These are phyloP conservation scores for Neurospora crassa DNA, from an alignment of 2,329 filamentous ascomycete species.

Conservation along the genomic window DNA sequence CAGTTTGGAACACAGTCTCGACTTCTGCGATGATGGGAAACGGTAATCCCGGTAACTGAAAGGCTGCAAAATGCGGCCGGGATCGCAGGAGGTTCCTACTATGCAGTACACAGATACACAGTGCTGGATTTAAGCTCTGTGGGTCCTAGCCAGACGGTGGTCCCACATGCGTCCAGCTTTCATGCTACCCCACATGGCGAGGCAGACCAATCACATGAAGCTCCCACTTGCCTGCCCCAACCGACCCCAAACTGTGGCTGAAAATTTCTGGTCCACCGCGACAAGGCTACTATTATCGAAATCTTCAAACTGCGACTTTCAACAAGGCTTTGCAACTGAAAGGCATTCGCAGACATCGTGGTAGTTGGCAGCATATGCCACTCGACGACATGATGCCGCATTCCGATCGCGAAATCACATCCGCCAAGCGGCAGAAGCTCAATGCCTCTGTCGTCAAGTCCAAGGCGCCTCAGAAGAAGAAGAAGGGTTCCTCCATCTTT, in stretches of 20 bases:
- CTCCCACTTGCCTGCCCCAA: background rate
- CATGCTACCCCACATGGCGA: background rate
- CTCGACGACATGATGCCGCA: slow-evolving; percentile 39
- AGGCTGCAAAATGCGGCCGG: background rate
- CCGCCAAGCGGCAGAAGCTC: slow-evolving; percentile 70
- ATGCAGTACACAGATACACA: background rate
- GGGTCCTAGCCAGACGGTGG: background rate
- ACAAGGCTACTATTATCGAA: slow-evolving; percentile 10
- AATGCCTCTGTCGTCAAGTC: slow-evolving; percentile 29
- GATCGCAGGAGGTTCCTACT: background rate
- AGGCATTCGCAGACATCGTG: background rate
- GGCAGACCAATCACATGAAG: background rate
- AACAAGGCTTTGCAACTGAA: background rate
- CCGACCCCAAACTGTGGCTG: slow-evolving; percentile 12
- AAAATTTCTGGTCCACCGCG: slow-evolving; percentile 13
- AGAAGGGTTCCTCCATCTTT: slow-evolving; percentile 68
- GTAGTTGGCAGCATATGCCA: slow-evolving; percentile 1
- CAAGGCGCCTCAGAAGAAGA: slow-evolving; percentile 11
- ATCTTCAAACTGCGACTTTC: slow-evolving; percentile 1
- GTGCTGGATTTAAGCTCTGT: background rate
- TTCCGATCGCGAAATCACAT: slow-evolving; percentile 48
- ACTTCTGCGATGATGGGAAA: background rate
- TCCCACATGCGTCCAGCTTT: background rate
- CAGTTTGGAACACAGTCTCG: background rate
- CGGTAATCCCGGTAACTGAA: background rate